These are phyloP conservation scores for Nemania diffusa DNA, from an alignment of 2,329 filamentous ascomycete genomes.

Conservation along the genomic window DNA sequence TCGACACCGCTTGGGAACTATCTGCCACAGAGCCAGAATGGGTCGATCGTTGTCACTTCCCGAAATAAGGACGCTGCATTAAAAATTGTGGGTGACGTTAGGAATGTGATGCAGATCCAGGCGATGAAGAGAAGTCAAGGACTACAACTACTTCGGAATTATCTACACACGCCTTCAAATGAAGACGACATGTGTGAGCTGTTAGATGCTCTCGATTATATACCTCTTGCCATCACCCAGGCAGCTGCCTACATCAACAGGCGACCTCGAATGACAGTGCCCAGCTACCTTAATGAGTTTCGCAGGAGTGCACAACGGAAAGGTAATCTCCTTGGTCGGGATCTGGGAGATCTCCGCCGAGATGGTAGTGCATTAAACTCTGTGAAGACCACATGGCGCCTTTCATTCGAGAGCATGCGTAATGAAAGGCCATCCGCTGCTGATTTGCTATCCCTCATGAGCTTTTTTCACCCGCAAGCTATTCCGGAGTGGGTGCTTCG, in stretches of 20 bases:
- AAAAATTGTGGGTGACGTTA: too few relatives aligned
- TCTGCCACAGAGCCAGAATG: neutral
- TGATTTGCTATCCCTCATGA: conserved; percentile 9
- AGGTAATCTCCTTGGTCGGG: neutral
- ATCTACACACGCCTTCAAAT: neutral
- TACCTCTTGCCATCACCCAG: neutral
- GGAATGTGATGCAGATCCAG: neutral
- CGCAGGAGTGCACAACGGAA: neutral
- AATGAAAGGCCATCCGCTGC: neutral
- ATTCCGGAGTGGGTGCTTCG: conserved; percentile 5
- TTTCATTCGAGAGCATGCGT: conserved; percentile 4
- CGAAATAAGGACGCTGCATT: neutral
- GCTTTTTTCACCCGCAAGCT: conserved; percentile 8
- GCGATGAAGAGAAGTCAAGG: neutral
- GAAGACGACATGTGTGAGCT: neutral
- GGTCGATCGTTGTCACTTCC: neutral
- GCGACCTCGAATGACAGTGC: neutral
- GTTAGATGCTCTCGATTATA: neutral
- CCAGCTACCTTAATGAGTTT: conserved; percentile 2
- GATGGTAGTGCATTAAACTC: neutral
- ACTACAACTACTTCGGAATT: neutral
- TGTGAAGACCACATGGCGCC: neutral
- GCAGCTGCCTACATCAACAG: conserved; percentile 1
- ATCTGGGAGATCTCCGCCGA: neutral
- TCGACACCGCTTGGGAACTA: neutral